Conservation (phyloP, 306 rosid genomes). For the Lablab purpureus region DNA sequence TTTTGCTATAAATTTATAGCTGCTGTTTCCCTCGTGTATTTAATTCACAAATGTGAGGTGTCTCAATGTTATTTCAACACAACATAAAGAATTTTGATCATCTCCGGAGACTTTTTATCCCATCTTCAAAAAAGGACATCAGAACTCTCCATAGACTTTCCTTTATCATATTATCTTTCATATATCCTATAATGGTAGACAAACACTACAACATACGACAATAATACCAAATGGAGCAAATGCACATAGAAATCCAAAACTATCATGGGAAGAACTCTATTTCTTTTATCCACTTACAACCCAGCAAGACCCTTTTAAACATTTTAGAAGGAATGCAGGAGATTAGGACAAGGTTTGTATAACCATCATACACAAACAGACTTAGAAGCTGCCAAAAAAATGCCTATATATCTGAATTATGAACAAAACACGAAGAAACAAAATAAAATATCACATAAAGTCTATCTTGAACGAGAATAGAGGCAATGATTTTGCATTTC, state of each 20-base stretch:
- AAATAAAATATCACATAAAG: conserved; percentile 6
- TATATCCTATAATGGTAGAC: too few relatives aligned
- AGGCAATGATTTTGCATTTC: conserved; percentile 28
- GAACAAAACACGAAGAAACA: conserved; percentile 7
- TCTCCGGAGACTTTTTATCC: background rate
- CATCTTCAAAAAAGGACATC: background rate
- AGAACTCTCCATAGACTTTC: background rate
- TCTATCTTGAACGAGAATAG: conserved; percentile 28
- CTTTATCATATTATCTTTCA: too few relatives aligned
- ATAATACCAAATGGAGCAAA: too few relatives aligned
- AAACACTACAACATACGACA: too few relatives aligned
- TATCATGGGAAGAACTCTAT: too few relatives aligned
- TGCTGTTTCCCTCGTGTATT: background rate
- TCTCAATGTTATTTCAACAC: background rate
- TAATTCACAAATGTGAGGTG: conserved; percentile 2
- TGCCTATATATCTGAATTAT: conserved; percentile 45
- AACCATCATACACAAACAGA: conserved; percentile 18
- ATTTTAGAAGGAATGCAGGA: conserved; percentile 23
- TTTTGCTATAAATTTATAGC: background rate
- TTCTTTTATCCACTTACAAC: too few relatives aligned
- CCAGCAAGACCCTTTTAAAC: background rate
- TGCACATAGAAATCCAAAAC: too few relatives aligned
- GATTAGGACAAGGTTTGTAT: conserved; percentile 9
- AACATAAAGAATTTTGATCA: background rate
- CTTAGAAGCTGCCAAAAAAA: conserved; percentile 6